These are phyloP conservation scores for Elaeis oleifera DNA, from an alignment of 202 grass and related monocot species.

Conservation along the genomic window DNA sequence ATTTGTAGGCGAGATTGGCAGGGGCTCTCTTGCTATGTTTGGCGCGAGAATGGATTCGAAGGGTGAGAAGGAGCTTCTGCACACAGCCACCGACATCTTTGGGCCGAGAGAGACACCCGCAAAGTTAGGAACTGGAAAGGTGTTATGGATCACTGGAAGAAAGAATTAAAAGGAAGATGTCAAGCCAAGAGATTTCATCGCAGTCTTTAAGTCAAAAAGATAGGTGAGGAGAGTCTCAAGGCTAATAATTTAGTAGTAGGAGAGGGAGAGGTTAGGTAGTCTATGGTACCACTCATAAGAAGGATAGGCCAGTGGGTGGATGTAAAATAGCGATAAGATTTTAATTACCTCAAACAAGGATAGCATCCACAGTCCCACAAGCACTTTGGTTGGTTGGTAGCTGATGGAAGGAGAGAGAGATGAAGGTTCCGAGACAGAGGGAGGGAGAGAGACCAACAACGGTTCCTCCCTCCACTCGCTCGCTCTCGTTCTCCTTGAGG, in stretches of 20 bases:
- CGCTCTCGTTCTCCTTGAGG: too few relatives aligned
- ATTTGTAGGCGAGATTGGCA: neutral
- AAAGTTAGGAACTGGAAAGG: neutral
- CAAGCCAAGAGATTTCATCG: neutral
- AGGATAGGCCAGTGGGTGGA: too few relatives aligned
- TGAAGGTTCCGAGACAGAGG: too few relatives aligned
- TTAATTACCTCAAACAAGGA: conserved; percentile 3
- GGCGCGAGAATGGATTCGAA: neutral
- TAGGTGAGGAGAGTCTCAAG: too few relatives aligned
- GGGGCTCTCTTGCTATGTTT: neutral
- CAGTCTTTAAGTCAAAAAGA: too few relatives aligned
- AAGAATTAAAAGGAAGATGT: neutral
- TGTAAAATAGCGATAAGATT: too few relatives aligned
- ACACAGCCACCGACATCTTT: conserved; percentile 2
- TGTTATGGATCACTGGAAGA: neutral
- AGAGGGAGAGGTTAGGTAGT: too few relatives aligned
- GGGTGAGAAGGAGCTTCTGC: neutral
- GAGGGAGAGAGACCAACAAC: too few relatives aligned
- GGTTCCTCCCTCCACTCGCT: too few relatives aligned
- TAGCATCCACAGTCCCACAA: neutral
- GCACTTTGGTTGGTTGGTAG: neutral
- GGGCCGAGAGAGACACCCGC: neutral
- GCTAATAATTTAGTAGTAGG: too few relatives aligned
- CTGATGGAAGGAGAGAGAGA: neutral
- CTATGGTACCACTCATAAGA: too few relatives aligned